Percentiles rank a stretch among this genome's conserved stretches.
Evolutionary conservation across 306 rosid genomes (phyloP).

Genomic region (Corylus avellana): DNA sequence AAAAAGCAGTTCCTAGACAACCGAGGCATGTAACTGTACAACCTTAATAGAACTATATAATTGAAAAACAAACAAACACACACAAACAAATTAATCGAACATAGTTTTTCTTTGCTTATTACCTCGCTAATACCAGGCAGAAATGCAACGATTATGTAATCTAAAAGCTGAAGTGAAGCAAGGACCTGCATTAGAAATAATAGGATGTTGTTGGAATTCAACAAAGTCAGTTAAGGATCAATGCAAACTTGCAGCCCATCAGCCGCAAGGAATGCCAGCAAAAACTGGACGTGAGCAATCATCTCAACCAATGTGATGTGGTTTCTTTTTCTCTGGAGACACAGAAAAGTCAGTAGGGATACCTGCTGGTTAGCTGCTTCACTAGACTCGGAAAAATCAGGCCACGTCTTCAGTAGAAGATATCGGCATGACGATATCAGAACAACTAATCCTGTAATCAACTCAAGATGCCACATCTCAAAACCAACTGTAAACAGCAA

Average conservation of each 20-base stretch:
- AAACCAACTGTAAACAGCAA: conserved; percentile 66
- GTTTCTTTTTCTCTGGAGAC: background rate
- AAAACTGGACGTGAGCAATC: conserved; percentile 21
- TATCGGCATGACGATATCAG: conserved; percentile 70
- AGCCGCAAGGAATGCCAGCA: conserved; percentile 18
- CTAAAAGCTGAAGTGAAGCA: conserved; percentile 75
- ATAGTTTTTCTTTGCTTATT: conserved; percentile 20
- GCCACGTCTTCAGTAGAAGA: conserved; percentile 73
- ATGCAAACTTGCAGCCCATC: background rate
- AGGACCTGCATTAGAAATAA: conserved; percentile 69
- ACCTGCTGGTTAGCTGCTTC: conserved; percentile 92
- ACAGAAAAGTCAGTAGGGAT: conserved; percentile 23
- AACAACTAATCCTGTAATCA: conserved; percentile 71
- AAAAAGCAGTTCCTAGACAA: conserved; percentile 79
- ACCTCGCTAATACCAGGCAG: conserved; percentile 91
- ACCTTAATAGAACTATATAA: conserved; percentile 12
- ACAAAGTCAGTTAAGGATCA: conserved; percentile 14
- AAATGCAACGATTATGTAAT: conserved; percentile 68
- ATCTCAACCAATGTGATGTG: background rate
- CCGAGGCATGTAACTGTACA: conserved; percentile 10
- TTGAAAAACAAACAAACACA: conserved; percentile 5
- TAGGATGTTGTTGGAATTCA: conserved; percentile 28
- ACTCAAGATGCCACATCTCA: conserved; percentile 92
- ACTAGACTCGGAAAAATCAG: conserved; percentile 87
- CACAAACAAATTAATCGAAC: conserved; percentile 1